A percentile compares a stretch with the other conserved stretches of the same genome.
These are phyloP conservation scores for Pseudoturritis turrita DNA, from an alignment of 345 rosid species.

Conservation along the genomic window DNA sequence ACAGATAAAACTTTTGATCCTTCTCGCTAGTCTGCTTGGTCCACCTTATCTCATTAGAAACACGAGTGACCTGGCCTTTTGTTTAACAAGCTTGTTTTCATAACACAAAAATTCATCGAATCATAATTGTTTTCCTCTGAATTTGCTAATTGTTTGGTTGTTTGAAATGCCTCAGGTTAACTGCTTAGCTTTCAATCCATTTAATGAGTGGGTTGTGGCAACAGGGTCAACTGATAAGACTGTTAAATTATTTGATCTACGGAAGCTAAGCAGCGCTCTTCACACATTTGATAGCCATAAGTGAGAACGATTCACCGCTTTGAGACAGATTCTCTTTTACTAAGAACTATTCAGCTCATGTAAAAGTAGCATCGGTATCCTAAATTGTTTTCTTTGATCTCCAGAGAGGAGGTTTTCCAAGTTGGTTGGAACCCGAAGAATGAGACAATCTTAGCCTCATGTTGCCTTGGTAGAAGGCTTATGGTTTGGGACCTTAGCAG, in stretches of 20 bases:
- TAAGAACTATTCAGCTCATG: background rate
- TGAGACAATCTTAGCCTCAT: slow-evolving; percentile 96
- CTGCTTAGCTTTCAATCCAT: slow-evolving; percentile 97
- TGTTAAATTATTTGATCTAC: slow-evolving; percentile 87
- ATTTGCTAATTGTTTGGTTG: slow-evolving; percentile 15
- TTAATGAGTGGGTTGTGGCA: slow-evolving; percentile 98
- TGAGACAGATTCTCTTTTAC: background rate
- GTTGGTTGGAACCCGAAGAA: slow-evolving; percentile 98
- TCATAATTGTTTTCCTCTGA: background rate
- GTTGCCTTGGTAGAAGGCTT: slow-evolving; percentile 98
- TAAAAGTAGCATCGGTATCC: background rate
- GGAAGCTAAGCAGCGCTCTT: slow-evolving; percentile 78
- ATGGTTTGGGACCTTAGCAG: slow-evolving; percentile 99
- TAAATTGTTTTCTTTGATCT: slow-evolving; percentile 13
- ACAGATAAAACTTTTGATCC: background rate
- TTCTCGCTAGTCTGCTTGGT: background rate
- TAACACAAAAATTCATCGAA: background rate
- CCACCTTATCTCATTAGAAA: background rate
- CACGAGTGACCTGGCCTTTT: background rate
- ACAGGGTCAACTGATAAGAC: slow-evolving; percentile 99
- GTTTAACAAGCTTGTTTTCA: background rate
- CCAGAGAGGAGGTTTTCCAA: slow-evolving; percentile 99
- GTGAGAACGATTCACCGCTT: slow-evolving; percentile 36
- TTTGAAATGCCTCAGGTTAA: slow-evolving; percentile 55
- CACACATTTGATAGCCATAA: slow-evolving; percentile 96